phyloP scores from a whole-genome alignment of 768 basidiomycete species.

The Tylopilus vinaceipallidus region DNA sequence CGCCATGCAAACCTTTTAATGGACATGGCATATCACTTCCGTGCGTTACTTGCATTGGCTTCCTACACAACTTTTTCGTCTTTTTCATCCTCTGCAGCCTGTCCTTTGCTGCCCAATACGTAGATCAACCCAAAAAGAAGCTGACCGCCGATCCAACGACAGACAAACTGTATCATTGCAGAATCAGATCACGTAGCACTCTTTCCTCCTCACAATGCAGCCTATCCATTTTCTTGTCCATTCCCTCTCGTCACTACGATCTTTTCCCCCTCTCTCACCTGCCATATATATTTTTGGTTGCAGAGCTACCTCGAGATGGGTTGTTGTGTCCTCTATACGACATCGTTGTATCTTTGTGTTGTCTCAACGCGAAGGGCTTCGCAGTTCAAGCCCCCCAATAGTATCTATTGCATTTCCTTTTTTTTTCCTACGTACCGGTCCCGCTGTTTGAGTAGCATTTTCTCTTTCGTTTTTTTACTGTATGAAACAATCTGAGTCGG shows the following conservation, averaged over 20 bases:
- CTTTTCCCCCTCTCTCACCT: conserved; percentile 17
- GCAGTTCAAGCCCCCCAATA: conserved; percentile 43
- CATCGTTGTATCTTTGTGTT: conserved; percentile 27
- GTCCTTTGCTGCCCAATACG: conserved; percentile 7
- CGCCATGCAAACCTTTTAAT: conserved; percentile 34
- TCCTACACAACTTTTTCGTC: conserved; percentile 5
- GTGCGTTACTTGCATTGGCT: background rate
- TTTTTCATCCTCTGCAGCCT: background rate
- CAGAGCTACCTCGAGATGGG: conserved; percentile 18
- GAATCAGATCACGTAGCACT: conserved; percentile 9
- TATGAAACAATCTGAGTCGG: too few species aligned
- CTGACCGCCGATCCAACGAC: background rate
- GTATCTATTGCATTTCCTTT: conserved; percentile 22
- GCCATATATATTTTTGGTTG: conserved; percentile 32
- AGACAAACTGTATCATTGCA: conserved; percentile 20
- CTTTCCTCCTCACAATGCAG: conserved; percentile 6
- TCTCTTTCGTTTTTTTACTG: too few species aligned
- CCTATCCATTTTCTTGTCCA: background rate
- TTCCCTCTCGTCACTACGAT: background rate
- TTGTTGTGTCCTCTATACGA: conserved; percentile 12
- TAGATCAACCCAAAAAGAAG: conserved; percentile 25
- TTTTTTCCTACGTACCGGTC: too few species aligned
- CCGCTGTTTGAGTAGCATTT: too few species aligned
- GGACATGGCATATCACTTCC: conserved; percentile 2
- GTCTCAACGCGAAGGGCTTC: conserved; percentile 50